A percentile compares a stretch with the other conserved stretches of the same genome.
Conservation (phyloP, 148 eudicot species). For the Silene uniflora region DNA sequence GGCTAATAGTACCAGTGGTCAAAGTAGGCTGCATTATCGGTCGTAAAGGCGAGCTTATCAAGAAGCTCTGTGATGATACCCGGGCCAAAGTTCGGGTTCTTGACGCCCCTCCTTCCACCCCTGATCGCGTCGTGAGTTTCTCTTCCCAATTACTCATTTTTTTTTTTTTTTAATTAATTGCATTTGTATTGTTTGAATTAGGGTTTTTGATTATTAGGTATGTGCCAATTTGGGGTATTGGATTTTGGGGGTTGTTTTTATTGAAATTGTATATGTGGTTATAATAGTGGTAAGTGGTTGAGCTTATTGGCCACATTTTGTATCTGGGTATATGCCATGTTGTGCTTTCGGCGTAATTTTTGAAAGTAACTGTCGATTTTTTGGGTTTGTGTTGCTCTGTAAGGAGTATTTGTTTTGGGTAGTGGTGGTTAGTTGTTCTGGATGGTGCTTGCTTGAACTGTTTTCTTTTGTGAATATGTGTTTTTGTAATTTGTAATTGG, state of each 20-base stretch:
- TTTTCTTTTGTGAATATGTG: background rate
- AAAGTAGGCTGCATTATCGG: conserved; percentile 71
- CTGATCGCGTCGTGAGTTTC: conserved; percentile 32
- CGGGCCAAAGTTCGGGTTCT: conserved; percentile 58
- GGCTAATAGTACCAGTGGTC: conserved; percentile 54
- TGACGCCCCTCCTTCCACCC: conserved; percentile 38
- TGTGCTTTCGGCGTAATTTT: background rate
- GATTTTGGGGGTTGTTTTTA: background rate
- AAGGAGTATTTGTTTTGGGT: background rate
- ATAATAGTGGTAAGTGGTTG: background rate
- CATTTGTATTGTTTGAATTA: background rate
- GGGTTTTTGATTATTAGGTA: background rate
- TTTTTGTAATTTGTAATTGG: no score
- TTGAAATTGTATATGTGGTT: background rate
- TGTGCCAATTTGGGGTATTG: background rate
- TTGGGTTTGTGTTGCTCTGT: background rate
- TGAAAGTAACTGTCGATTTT: background rate
- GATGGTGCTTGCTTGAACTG: background rate
- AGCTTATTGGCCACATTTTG: background rate
- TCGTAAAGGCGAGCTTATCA: conserved; percentile 67
- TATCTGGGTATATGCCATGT: background rate
- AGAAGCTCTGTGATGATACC: conserved; percentile 64
- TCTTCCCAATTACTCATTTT: background rate
- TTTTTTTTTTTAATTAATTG: background rate
- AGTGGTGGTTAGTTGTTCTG: background rate